Evolutionary conservation across 2,329 filamentous ascomycete species (phyloP).

Genomic region (Curvularia eragrostidis): DNA sequence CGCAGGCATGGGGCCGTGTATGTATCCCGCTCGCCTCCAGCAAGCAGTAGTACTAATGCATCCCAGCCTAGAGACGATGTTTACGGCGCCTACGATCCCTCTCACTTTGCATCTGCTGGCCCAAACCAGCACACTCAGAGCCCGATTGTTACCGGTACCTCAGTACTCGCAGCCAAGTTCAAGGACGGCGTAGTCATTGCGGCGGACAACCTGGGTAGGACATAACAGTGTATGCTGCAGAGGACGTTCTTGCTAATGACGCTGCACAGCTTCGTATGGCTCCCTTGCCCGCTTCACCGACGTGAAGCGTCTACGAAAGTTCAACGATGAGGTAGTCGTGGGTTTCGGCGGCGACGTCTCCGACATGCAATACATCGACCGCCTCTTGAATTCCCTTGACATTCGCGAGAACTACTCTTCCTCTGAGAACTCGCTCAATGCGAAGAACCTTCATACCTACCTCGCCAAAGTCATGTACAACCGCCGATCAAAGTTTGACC

Average conservation of each 20-base stretch:
- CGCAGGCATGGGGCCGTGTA: constrained; percentile 71
- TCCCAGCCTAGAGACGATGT: constrained; percentile 91
- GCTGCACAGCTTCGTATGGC: constrained; percentile 82
- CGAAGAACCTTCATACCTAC: constrained; percentile 95
- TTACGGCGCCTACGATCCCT: constrained; percentile 90
- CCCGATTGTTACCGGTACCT: constrained; percentile 95
- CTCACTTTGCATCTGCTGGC: constrained; percentile 75
- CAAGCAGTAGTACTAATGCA: constrained; percentile 32
- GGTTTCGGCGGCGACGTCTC: constrained; percentile 97
- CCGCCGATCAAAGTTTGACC: constrained; percentile 93
- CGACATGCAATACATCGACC: constrained; percentile 98
- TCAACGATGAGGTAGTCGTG: constrained; percentile 82
- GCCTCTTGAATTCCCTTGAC: constrained; percentile 83
- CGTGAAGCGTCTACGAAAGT: constrained; percentile 91
- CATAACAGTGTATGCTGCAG: neutral
- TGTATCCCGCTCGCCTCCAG: constrained; percentile 35
- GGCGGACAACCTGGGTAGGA: constrained; percentile 89
- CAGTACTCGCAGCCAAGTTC: constrained; percentile 93
- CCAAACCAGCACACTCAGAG: constrained; percentile 84
- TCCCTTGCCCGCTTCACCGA: constrained; percentile 94
- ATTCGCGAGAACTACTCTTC: constrained; percentile 85
- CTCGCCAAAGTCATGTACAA: constrained; percentile 95
- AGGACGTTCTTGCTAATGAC: constrained; percentile 15
- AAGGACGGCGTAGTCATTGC: constrained; percentile 96
- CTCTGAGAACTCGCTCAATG: constrained; percentile 69